phyloP scores from a whole-genome alignment of 345 rosid genomes.

The Salix koriyanagi region DNA sequence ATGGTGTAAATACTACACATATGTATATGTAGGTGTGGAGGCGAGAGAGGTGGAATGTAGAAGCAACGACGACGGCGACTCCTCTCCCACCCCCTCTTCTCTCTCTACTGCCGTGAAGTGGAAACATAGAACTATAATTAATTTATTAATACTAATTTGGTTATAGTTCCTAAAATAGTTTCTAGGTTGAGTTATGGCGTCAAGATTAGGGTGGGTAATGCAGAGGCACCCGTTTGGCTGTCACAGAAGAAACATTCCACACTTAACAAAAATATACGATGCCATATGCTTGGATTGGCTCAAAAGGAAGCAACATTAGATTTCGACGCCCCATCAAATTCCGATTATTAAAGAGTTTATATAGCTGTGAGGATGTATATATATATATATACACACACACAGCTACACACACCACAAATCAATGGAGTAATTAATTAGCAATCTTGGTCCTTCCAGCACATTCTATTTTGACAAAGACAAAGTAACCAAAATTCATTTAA shows the following conservation, averaged over 20 bases:
- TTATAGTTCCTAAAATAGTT: too few relatives aligned
- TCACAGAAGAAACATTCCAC: too few relatives aligned
- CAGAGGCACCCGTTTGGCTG: too few relatives aligned
- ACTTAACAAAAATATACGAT: not conserved
- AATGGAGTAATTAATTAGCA: not conserved
- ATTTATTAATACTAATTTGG: too few relatives aligned
- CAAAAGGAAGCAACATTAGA: not conserved
- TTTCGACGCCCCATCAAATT: not conserved
- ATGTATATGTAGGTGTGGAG: conserved; percentile 13
- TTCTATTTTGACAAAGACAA: not conserved
- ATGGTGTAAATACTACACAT: not conserved
- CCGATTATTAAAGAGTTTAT: not conserved
- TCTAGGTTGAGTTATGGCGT: too few relatives aligned
- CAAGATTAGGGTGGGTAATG: too few relatives aligned
- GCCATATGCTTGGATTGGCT: not conserved
- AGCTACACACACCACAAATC: not conserved
- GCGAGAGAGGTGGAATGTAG: conserved; percentile 20
- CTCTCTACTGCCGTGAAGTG: not conserved
- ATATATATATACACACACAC: too few relatives aligned
- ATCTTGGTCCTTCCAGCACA: not conserved
- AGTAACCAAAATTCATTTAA: not conserved
- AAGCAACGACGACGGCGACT: conserved; percentile 32
- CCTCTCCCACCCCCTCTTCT: conserved; percentile 21
- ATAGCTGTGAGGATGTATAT: not conserved
- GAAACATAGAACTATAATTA: too few relatives aligned